A percentile compares a stretch with the other conserved stretches of the same genome.
Conservation (phyloP, 2,329 filamentous ascomycete genomes). For the Trichoderma sp. region DNA sequence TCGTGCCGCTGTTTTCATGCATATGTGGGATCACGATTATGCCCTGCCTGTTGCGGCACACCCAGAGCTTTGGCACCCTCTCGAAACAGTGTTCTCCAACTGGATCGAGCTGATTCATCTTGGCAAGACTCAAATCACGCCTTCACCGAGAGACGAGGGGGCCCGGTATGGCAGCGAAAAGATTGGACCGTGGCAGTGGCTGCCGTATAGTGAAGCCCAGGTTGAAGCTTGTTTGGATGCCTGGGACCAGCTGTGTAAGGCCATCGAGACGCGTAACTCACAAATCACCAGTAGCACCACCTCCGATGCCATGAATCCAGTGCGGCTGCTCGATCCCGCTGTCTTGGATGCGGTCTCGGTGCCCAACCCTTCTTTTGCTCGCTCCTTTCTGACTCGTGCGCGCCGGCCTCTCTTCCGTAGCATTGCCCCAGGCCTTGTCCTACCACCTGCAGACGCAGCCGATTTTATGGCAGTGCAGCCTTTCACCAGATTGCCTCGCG, state of each 20-base stretch:
- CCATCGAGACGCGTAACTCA: neutral
- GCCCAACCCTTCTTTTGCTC: conserved; percentile 12
- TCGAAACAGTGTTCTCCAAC: conserved; percentile 31
- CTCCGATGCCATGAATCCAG: neutral
- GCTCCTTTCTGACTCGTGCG: conserved; percentile 18
- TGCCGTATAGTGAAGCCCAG: conserved; percentile 31
- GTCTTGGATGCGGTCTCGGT: neutral
- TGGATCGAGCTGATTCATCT: conserved; percentile 29
- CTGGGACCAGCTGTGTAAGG: conserved; percentile 28
- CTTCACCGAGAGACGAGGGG: conserved; percentile 24
- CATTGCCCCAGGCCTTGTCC: conserved; percentile 20
- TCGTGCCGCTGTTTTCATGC: conserved; percentile 27
- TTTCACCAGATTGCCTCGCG: neutral
- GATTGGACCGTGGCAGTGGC: conserved; percentile 30
- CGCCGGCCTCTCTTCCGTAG: conserved; percentile 13
- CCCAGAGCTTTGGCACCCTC: conserved; percentile 27
- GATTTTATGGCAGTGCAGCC: neutral
- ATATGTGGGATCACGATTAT: conserved; percentile 26
- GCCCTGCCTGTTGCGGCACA: conserved; percentile 26
- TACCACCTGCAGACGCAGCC: conserved; percentile 1
- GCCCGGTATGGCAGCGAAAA: conserved; percentile 22
- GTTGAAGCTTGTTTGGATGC: conserved; percentile 26
- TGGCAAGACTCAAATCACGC: conserved; percentile 25
- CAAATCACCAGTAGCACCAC: neutral
- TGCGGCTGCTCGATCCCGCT: neutral